Conservation (phyloP, 2,329 filamentous ascomycete genomes). For the Penicillium sp. region DNA sequence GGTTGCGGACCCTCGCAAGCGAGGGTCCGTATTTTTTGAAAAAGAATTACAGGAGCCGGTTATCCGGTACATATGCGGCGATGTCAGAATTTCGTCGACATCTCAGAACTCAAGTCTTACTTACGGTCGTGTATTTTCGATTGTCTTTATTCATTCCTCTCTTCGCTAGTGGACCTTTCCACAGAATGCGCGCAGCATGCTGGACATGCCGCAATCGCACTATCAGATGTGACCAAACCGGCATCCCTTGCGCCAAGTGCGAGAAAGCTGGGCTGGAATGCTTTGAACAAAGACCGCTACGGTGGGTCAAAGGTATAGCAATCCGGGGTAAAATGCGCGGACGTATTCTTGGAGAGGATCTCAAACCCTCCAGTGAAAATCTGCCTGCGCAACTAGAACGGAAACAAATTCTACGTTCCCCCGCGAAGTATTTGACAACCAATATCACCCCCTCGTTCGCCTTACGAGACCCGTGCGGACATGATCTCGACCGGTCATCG, state of each 20-base stretch:
- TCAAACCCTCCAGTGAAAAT: neutral
- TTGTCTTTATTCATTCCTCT: neutral
- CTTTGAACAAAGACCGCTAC: conserved; percentile 31
- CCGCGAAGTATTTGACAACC: neutral
- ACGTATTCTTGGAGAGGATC: conserved; percentile 13
- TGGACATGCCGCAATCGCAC: conserved; percentile 39
- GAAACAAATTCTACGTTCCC: neutral
- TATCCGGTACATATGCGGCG: no score
- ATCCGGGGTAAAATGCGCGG: conserved; percentile 36
- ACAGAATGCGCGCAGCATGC: conserved; percentile 16
- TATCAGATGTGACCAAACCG: conserved; percentile 35
- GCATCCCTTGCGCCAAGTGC: conserved; percentile 35
- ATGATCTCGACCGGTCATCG: conserved; percentile 5
- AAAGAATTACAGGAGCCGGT: no score
- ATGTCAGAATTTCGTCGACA: no score
- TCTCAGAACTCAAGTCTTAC: neutral
- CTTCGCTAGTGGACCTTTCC: neutral
- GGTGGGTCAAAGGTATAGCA: conserved; percentile 38
- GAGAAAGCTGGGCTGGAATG: conserved; percentile 36
- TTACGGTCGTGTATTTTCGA: neutral
- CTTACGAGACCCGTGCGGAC: conserved; percentile 17
- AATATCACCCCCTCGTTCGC: conserved; percentile 8
- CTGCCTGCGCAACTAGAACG: neutral
- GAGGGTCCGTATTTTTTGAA: no score
- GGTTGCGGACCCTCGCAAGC: no score